Evolutionary conservation across 352 stramenopile genomes (phyloP).

Genomic region (Blastocystis sp.): DNA sequence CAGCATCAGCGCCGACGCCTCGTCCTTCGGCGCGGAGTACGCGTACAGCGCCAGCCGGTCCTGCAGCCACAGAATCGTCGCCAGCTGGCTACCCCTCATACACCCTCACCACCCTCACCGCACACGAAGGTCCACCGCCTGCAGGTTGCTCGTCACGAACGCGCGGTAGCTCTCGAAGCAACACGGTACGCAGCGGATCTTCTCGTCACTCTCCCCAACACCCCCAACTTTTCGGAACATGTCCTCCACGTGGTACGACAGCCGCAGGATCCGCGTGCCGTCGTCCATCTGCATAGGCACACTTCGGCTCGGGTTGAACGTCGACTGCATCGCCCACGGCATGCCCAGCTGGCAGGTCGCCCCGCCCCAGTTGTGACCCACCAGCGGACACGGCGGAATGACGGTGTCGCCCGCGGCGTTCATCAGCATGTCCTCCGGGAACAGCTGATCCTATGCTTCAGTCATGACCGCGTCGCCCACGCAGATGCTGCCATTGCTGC

Average conservation of each 20-base stretch:
- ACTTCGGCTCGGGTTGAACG: background rate
- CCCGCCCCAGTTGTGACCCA: background rate
- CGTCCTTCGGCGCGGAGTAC: background rate
- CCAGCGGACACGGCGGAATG: background rate
- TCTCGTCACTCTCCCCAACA: background rate
- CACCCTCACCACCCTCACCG: background rate
- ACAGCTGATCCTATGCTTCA: background rate
- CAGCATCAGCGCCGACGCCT: background rate
- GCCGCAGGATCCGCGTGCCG: background rate
- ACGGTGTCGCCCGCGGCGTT: background rate
- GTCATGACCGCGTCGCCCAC: background rate
- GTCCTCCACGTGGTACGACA: background rate
- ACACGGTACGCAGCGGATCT: background rate
- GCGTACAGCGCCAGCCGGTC: background rate
- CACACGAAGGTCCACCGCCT: background rate
- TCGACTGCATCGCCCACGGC: background rate
- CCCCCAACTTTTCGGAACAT: background rate
- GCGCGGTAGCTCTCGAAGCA: background rate
- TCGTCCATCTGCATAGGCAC: background rate
- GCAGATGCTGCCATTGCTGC: background rate
- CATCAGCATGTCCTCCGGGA: background rate
- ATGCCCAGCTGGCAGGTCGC: background rate
- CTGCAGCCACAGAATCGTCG: slow-evolving; percentile 8
- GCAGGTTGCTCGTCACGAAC: background rate
- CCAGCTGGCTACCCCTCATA: background rate